Evolutionary conservation across 441 rosid genomes (phyloP), one percentile per base, ranked within the genome.

Genomic region (Pelargonium myrrhifolium): DNA sequence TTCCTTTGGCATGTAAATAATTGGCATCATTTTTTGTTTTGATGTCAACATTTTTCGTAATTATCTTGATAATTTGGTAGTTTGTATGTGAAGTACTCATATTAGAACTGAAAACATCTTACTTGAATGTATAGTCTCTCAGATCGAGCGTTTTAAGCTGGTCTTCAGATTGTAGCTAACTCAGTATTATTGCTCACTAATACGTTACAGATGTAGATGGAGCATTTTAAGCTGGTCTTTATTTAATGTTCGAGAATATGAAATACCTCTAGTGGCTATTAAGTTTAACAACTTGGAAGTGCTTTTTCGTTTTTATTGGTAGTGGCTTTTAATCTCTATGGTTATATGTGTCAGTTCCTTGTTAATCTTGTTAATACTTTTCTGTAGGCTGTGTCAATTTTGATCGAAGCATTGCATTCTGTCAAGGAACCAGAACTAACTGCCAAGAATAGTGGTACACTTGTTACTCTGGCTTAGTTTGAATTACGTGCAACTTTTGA

Each of bases 401-500:
- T 94, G 86, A 89, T 92, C 77, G 99, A 89, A 78, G 93, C 97
- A 66, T 80, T 94, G 68, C 92, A 83, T 78, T 83, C 86, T 77
- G 89, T 83, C 72, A 88, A 86, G 84, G 97, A 91, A 78, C 71
- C 73, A 53, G 99, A 92, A 61, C 83, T 90, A 49, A 75, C 78
- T 74, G 77, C 85, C 75, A 90, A 75, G 77, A 84, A 69, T 77
- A 80, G 77, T 74, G 99, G 97, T 92, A 82, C 28, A 3, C 6
- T 21, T 64, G 39, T 70, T 74, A 66, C 67, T 59, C 51, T 59
- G 4, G 21, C 67, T 67, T 68, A 71, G 69, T 75, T 68, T 73
- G 60, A 62, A 72, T 22, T 60, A 47, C 40, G 22, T 55, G 51
- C 56, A 68, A 35, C 43, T 1, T 68, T 37, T 69, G 74, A 24